Evolutionary conservation across 768 basidiomycete species (phyloP).

Genomic region (Boletales sp.): DNA sequence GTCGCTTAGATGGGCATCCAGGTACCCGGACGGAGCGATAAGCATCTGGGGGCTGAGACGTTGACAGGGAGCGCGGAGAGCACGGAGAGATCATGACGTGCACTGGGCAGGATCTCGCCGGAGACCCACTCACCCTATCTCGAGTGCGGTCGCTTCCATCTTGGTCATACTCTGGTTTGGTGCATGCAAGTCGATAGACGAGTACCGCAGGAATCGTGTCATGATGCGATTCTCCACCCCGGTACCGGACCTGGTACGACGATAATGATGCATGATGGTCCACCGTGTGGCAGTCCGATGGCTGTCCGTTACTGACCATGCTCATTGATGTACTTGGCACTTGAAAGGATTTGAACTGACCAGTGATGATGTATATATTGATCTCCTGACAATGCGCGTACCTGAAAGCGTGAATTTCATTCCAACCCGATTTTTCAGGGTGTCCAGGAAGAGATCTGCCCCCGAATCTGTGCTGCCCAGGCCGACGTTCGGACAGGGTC

Average conservation of each 20-base stretch:
- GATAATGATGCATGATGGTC: background rate
- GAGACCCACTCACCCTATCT: slow-evolving; percentile 5
- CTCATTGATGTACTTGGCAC: background rate
- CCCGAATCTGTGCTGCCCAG: slow-evolving; percentile 12
- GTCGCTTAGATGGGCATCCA: slow-evolving; percentile 1
- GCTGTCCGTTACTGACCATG: background rate
- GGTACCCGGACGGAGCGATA: slow-evolving; percentile 4
- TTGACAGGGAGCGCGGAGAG: slow-evolving; percentile 13
- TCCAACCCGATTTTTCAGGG: slow-evolving; percentile 19
- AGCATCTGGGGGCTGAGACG: slow-evolving; percentile 1
- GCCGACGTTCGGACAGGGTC: slow-evolving; percentile 18
- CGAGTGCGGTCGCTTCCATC: slow-evolving; percentile 8
- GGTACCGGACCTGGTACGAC: slow-evolving; percentile 14
- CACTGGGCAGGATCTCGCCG: slow-evolving; percentile 9
- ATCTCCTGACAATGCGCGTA: slow-evolving; percentile 14
- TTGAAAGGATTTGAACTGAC: background rate
- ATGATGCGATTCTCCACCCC: slow-evolving; percentile 15
- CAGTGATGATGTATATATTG: slow-evolving; percentile 5
- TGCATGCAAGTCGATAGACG: background rate
- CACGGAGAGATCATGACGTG: background rate
- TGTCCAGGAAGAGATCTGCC: slow-evolving; percentile 14
- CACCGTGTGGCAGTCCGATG: slow-evolving; percentile 1
- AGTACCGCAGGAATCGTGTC: slow-evolving; percentile 4
- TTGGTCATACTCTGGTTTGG: background rate
- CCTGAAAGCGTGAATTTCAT: slow-evolving; percentile 22